Evolutionary conservation across 2,329 filamentous ascomycete genomes (phyloP), one percentile per base, ranked within the genome.

Genomic region (Neonectria faginata): DNA sequence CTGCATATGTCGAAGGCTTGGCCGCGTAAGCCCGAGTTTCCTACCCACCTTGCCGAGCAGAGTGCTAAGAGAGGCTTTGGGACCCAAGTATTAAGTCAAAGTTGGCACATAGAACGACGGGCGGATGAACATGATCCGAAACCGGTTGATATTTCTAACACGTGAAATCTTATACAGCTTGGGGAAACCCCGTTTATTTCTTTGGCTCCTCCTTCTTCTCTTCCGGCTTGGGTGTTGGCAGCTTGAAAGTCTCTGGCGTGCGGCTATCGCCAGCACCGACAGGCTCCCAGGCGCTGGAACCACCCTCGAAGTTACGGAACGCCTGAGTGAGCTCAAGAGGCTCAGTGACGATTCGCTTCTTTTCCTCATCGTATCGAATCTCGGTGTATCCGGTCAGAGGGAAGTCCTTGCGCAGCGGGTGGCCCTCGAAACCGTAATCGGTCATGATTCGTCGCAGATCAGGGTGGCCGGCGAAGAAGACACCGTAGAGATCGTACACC

Each of bases 261-360:
- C 88, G 87, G 80, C 97, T 89, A 60, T 89, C 81, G 73, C 95
- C 95, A 67, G 87, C 70, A 64, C 86, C 88, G 67, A 91, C 81
- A 70, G 86, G 88, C 83, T 90, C 88, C 88, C 88, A 90, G 14
- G 87, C 87, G 69, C 90, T 89, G 51, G 89, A 89, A 61, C 94
- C 93, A 66, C 94, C 94, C 83, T 97, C 94, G 77, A 99, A 99
- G 84, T 99, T 98, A 74, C 96, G 90, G 89, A 97, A 99, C 8
- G 97, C 96, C 82, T 99, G 96, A 14, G 96, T 98, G 81, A 99
- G 88, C 85, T 99, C 96, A 54, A 99, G 86, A 44, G 97, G 96
- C 86, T 99, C 97, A 33, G 97, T 95, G 66, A 99, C 95, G 78
- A 99, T 97, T 67, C 96, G 89, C 89, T 99, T 99, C 92, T 97